Base-by-base conservation (phyloP, 2,329 filamentous ascomycete species). In the Fusarium nygamai region DNA sequence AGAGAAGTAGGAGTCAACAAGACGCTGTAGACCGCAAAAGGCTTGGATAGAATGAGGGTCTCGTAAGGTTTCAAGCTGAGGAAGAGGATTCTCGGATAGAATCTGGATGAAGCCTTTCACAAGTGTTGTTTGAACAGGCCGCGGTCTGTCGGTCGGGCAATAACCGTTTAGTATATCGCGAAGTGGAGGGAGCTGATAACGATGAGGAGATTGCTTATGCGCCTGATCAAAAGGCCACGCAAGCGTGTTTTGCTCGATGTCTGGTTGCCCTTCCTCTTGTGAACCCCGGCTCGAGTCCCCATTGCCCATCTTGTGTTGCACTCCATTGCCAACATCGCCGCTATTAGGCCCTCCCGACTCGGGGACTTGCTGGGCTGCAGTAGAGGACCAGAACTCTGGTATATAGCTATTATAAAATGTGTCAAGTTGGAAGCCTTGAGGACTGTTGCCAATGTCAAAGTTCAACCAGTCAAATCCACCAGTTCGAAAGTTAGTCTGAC, bases 161-260 rank as follows among this genome's bases (percentile, higher is more conserved):
- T 41, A 41, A n/a, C 33, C 31, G 19, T 29, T 36, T 6, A 63
- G 24, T 12, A 63, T 44, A 22, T 59, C 61, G 22, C 51, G 38
- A 2, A 63, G 61, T 5, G 61, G 61, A 29, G 61, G 61, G 1
- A 59, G 61, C 4, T 16, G 51, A 27, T 59, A 63, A 10, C 27
- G 39, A 31, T 19, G 41, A 5, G 61, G 33, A 0, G 33, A 16
- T 6, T 43, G 56, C 9, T 60, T 34, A 39, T 60, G 56, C 1
- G 38, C 53, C 19, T 63, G 61, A 3, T 63, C 61, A n/a, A 63
- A 63, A 8, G 61, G 61, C 61, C 61, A 63, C 1, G 53, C 51
- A 20, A 63, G 41, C 3, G 12, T 59, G 14, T 12, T 34, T 36
- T 63, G 39, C 6, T 27, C 19, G 4, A 19, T 1, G 14, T 59